Conservation (phyloP, 2,329 filamentous ascomycete genomes). For the Herpotrichia juniperi region DNA sequence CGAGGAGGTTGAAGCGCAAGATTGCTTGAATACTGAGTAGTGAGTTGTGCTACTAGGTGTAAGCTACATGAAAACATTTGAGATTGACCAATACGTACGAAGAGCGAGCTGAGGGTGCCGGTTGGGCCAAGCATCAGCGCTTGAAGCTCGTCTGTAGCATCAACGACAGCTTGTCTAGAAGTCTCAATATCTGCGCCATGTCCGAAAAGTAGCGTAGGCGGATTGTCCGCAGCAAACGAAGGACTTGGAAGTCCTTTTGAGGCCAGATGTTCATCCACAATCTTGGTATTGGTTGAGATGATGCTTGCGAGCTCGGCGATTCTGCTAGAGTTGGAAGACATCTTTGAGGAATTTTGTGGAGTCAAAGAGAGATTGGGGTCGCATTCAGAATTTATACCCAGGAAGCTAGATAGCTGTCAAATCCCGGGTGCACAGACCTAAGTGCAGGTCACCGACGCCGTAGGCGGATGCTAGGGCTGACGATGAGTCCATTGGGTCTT, state of each 20-base stretch:
- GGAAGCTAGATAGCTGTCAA: too few species aligned
- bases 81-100: too few species aligned
- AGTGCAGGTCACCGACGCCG: too few species aligned
- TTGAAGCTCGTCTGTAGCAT: slow-evolving; percentile 7
- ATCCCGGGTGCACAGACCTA: too few species aligned
- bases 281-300: slow-evolving; percentile 6
- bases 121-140: slow-evolving; percentile 7
- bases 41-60: too few species aligned
- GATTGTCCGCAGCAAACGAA: slow-evolving; percentile 7
- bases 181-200: slow-evolving; percentile 2
- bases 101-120: not conserved
- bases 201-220: not conserved
- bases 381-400: too few species aligned
- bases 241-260: slow-evolving; percentile 6
- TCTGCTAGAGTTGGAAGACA: slow-evolving; percentile 5
- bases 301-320: slow-evolving; percentile 8
- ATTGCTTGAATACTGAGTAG: slow-evolving; percentile 1
- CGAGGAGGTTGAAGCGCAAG: slow-evolving; percentile 3
- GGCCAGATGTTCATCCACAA: slow-evolving; percentile 3
- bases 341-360: not conserved
- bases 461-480: too few species aligned
- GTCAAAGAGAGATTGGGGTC: too few species aligned
- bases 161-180: not conserved
- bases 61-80: too few species aligned
- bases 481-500: too few species aligned